Evolutionary conservation across 208 protist genomes (phyloP), one percentile per base, ranked within the genome.

Genomic region (Acanthamoeba healyi): DNA sequence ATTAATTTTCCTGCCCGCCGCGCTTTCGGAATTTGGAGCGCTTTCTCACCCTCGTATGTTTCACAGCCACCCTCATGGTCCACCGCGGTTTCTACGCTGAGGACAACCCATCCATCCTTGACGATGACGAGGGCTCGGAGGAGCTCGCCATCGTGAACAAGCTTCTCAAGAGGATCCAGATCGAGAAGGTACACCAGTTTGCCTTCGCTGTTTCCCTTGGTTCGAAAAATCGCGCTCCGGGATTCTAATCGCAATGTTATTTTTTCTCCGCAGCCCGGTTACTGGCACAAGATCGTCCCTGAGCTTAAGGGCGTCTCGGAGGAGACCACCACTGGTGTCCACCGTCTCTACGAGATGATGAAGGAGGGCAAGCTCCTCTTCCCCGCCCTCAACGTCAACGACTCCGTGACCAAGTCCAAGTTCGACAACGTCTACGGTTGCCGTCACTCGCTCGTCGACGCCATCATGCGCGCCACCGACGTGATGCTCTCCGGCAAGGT

Each of bases 361-460:
- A 93, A 98, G 94, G 96, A 97, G 70, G 98, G 98, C 89, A 97
- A 97, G 88, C 98, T 99, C 14, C 97, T 99, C 94, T 98, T 99
- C 96, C 98, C 99, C 86, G 98, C 99, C 95, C 99, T 99, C 97
- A 99, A 99, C 97, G 99, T 99, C 63, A 99, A 99, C 98, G 99
- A 99, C 97, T 99, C 98, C 94, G 99, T 99, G 51, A 99, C 99
- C 91, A 99, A 99, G 98, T 99, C 98, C 96, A 99, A 99, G 98
- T 99, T 99, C 95, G 99, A 99, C 97, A 99, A 99, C 98, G 95
- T 99, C 49, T 99, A 99, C 97, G 99, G 99, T 96, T 99, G 98
- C 97, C 98, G 99, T 94, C 67, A 99, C 97, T 99, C 99, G n/a
- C 98, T 99, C 17, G 97, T 99, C 44, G 99, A 99, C 96, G 99